Conservation (phyloP, 768 basidiomycete species). For the Daedaleopsis sinensis region DNA sequence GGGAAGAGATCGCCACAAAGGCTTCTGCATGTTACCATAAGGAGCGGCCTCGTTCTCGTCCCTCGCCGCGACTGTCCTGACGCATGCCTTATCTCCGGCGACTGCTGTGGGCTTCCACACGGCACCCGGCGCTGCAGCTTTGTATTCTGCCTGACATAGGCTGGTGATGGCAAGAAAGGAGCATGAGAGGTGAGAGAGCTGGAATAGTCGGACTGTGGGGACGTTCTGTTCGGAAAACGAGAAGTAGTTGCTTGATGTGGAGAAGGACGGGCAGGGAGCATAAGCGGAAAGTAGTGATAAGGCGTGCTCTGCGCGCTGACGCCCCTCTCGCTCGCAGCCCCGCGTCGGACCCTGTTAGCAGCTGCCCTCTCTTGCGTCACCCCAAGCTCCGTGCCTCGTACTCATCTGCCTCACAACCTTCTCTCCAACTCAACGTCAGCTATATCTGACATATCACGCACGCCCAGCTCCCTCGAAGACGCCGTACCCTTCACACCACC, state of each 20-base stretch:
- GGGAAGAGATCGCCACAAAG: not conserved
- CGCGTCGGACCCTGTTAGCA: conserved; percentile 1
- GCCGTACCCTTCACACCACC: not conserved
- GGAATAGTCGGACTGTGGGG: not conserved
- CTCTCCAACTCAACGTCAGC: not conserved
- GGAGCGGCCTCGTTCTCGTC: not conserved
- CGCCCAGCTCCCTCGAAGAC: not conserved
- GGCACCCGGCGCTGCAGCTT: not conserved
- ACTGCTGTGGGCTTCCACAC: not conserved
- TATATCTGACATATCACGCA: not conserved
- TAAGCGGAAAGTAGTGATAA: not conserved
- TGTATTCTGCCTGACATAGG: not conserved
- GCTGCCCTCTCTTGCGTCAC: not conserved
- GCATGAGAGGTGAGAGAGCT: not conserved
- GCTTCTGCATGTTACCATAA: not conserved
- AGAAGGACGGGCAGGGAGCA: conserved; percentile 1
- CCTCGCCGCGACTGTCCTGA: not conserved
- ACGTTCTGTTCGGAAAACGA: conserved; percentile 12
- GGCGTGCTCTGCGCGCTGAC: conserved; percentile 6
- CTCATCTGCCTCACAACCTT: not conserved
- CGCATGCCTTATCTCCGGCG: not conserved
- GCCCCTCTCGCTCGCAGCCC: conserved; percentile 6
- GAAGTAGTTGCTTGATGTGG: not conserved
- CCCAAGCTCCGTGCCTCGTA: not conserved
- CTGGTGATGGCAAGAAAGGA: not conserved